Evolutionary conservation across 2,329 filamentous ascomycete species (phyloP).

Genomic region (Arthrobotrys musiformis): DNA sequence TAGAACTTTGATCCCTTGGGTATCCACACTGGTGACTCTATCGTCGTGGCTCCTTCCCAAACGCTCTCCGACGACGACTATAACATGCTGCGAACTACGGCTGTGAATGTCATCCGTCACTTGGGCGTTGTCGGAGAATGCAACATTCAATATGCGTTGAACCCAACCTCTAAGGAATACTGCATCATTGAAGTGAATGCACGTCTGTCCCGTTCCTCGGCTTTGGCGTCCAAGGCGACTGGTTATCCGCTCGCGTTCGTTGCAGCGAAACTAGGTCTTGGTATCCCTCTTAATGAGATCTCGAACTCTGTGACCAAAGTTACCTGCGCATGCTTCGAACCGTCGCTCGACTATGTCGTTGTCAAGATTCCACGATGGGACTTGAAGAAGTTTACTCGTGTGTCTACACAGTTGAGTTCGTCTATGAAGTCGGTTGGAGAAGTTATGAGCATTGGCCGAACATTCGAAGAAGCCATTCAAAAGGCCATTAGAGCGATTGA

Average conservation of each 20-base stretch:
- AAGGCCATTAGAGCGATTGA: slow-evolving; percentile 97
- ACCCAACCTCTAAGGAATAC: slow-evolving; percentile 94
- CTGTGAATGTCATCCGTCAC: slow-evolving; percentile 96
- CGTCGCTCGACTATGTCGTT: slow-evolving; percentile 95
- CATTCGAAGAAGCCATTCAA: slow-evolving; percentile 97
- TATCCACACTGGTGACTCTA: slow-evolving; percentile 97
- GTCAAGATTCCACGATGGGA: slow-evolving; percentile 99
- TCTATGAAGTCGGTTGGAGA: slow-evolving; percentile 99
- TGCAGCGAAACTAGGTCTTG: slow-evolving; percentile 93
- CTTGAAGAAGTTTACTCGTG: slow-evolving; percentile 97
- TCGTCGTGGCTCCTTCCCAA: slow-evolving; percentile 96
- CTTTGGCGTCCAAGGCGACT: slow-evolving; percentile 94
- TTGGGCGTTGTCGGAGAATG: slow-evolving; percentile 97
- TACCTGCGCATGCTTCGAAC: slow-evolving; percentile 97
- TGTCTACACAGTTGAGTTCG: slow-evolving; percentile 93
- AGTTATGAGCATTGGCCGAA: slow-evolving; percentile 97
- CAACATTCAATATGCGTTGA: slow-evolving; percentile 98
- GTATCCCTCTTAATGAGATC: slow-evolving; percentile 95
- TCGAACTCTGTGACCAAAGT: slow-evolving; percentile 94
- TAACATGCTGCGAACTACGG: slow-evolving; percentile 97
- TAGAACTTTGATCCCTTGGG: slow-evolving; percentile 95
- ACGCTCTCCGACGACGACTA: slow-evolving; percentile 98
- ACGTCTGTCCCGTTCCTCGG: slow-evolving; percentile 92
- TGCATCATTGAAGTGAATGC: slow-evolving; percentile 99
- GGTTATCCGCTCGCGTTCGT: slow-evolving; percentile 97